Base-by-base conservation (phyloP, 2,329 filamentous ascomycete genomes). In the Penicillium nordicum region DNA sequence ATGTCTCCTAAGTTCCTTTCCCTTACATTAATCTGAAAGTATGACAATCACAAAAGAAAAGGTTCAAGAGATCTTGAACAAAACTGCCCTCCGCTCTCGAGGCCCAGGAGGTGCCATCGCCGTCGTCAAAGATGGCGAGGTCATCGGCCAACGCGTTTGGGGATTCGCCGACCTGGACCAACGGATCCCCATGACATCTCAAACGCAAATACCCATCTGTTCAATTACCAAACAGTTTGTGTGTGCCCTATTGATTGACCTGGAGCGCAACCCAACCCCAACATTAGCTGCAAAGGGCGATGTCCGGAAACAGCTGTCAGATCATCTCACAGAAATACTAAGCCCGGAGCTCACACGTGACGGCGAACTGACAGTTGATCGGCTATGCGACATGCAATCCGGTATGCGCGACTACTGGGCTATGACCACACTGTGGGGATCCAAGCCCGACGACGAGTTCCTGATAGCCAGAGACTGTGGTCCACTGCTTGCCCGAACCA, bases 161-260 rank as follows among this genome's bases (percentile, higher is more conserved):
- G 78, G 78, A 36, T 79, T 72, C 50, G 76, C 77, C 21, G 69
- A 79, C 62, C 53, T 79, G 21, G 68, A 76, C n/a, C 47, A 60
- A 9, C 69, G 71, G 5, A 71, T 74, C 23, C 70, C 67, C 5
- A 67, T 80, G 59, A 71, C 67, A 0, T 41, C 71, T 5, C 55
- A 72, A 5, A 78, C 70, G 1, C 67, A 69, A 10, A 61, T 79
- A 21, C 77, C 77, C 11, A 79, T 80, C 54, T 80, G 78, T 60
- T 79, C 77, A 6, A 79, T 79, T 57, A 73, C 76, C 2, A 80
- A 80, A 60, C 78, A 80, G 50, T 75, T 78, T 64, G 62, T 77
- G 2, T 78, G 76, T 51, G 67, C 72, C 5, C 57, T 74, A 4
- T 55, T 78, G 46, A 60, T 69, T 4, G 72, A 73, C 38, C 60